Evolutionary conservation across 768 basidiomycete genomes (phyloP).

Genomic region (Jaapia argillacea): DNA sequence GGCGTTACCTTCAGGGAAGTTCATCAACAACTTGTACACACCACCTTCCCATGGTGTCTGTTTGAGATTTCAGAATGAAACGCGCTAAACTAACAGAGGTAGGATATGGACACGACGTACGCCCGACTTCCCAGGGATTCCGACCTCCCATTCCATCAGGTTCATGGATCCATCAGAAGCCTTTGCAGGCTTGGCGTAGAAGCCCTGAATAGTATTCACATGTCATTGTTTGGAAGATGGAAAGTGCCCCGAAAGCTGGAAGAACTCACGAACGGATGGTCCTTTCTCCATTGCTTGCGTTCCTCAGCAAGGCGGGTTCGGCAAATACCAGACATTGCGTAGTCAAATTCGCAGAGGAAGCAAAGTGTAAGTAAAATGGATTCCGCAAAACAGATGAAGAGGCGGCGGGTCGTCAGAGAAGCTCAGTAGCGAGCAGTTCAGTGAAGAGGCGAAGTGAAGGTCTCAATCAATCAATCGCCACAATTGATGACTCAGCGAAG

Average conservation of each 20-base stretch:
- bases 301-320: slow-evolving; percentile 91
- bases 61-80: slow-evolving; percentile 5
- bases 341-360: not conserved
- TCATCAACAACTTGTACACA: slow-evolving; percentile 89
- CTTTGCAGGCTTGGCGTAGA: slow-evolving; percentile 92
- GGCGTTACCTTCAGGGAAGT: slow-evolving; percentile 82
- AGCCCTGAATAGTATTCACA: slow-evolving; percentile 81
- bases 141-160: slow-evolving; percentile 97
- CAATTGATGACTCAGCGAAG: too few species aligned
- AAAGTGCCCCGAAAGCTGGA: too few species aligned
- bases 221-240: too few species aligned
- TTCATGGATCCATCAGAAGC: slow-evolving; percentile 89
- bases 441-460: too few species aligned
- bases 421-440: too few species aligned
- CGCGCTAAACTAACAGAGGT: not conserved
- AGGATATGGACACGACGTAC: slow-evolving; percentile 48
- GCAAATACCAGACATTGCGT: slow-evolving; percentile 81
- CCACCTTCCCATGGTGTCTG: slow-evolving; percentile 98
- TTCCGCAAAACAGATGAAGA: not conserved
- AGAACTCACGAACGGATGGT: slow-evolving; percentile 94
- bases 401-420: too few species aligned
- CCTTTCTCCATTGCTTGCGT: slow-evolving; percentile 97
- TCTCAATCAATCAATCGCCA: too few species aligned
- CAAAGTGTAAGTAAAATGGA: not conserved
- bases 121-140: slow-evolving; percentile 86